Conservation (phyloP, 2,329 filamentous ascomycete species). For the Waltergamsia citrina region DNA sequence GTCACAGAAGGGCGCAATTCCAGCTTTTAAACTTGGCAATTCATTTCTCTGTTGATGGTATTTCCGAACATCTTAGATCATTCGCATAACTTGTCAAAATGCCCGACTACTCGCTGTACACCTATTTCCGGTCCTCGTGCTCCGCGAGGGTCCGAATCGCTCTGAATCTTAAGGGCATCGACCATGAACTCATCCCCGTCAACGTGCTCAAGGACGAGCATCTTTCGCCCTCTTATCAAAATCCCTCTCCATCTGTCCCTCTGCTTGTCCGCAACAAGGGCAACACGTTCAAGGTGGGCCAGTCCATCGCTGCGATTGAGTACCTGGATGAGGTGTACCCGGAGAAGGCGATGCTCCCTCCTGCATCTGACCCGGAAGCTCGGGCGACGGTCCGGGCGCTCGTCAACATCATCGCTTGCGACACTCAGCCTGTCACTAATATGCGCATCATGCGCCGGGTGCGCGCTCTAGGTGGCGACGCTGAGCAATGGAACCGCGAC, state of each 20-base stretch:
- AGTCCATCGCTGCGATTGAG: constrained; percentile 51
- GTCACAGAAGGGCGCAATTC: no score
- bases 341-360: constrained; percentile 36
- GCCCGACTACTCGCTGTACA: constrained; percentile 36
- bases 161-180: constrained; percentile 42
- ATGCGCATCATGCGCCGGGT: constrained; percentile 6
- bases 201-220: constrained; percentile 48
- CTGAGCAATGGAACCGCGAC: constrained; percentile 39
- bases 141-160: constrained; percentile 52
- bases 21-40: no score
- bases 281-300: constrained; percentile 32
- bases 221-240: constrained; percentile 33
- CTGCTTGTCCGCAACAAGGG: constrained; percentile 31
- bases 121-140: constrained; percentile 55
- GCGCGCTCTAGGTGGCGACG: constrained; percentile 20
- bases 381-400: constrained; percentile 45
- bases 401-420: constrained; percentile 41
- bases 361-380: constrained; percentile 23
- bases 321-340: constrained; percentile 49
- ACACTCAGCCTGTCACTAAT: constrained; percentile 48
- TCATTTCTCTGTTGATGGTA: no score
- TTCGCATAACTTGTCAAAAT: constrained; percentile 1
- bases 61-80: not conserved
- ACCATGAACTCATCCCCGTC: constrained; percentile 34
- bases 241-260: constrained; percentile 46